These are phyloP conservation scores for Phytophthora podocarpi DNA, from an alignment of 352 stramenopile species.

Conservation along the genomic window DNA sequence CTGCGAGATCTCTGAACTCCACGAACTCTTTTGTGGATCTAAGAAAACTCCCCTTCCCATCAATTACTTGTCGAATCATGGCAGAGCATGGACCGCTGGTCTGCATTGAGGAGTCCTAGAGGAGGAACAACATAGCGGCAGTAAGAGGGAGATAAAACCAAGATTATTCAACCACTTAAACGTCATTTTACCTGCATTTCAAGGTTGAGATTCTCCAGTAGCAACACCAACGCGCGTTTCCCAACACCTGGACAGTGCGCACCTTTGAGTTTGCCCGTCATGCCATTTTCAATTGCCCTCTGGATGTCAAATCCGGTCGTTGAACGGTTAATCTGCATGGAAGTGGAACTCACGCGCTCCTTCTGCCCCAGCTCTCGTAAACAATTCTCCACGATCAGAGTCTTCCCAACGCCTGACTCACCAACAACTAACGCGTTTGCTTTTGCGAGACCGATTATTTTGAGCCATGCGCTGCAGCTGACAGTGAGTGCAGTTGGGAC, in stretches of 20 bases:
- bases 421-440: conserved; percentile 56
- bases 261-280: conserved; percentile 60
- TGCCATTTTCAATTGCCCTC: conserved; percentile 38
- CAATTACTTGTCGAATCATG: conserved; percentile 69
- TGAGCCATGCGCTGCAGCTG: conserved; percentile 43
- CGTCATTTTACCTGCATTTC: conserved; percentile 56
- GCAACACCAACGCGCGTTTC: conserved; percentile 46
- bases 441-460: conserved; percentile 43
- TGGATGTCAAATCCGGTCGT: conserved; percentile 43
- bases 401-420: conserved; percentile 59
- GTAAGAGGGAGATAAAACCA: too few relatives aligned
- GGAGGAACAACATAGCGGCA: too few relatives aligned
- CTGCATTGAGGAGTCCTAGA: conserved; percentile 14
- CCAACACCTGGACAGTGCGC: conserved; percentile 58
- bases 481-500: conserved; percentile 49
- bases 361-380: conserved; percentile 38
- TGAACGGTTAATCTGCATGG: conserved; percentile 38
- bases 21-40: conserved; percentile 59
- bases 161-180: too few relatives aligned
- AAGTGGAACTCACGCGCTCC: conserved; percentile 38
- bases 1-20: conserved; percentile 54
- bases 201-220: conserved; percentile 67
- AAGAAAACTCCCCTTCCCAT: conserved; percentile 59
- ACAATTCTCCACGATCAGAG: conserved; percentile 43
- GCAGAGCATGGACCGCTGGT: conserved; percentile 37